Percentiles rank a stretch among this genome's conserved stretches.
phyloP scores from a whole-genome alignment of 2,329 filamentous ascomycete genomes.

The Trichoderma breve region DNA sequence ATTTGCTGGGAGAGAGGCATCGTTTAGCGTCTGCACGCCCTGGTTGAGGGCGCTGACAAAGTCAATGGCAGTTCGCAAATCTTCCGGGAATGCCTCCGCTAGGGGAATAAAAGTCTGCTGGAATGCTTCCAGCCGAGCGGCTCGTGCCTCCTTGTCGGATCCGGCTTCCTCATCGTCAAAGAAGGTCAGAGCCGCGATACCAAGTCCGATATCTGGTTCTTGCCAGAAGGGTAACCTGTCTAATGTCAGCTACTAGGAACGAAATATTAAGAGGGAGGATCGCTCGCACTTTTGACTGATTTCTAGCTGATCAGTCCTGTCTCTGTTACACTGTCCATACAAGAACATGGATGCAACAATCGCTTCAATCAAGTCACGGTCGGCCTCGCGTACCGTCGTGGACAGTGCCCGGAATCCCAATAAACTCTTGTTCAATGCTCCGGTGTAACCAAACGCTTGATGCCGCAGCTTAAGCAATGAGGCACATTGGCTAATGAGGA shows the following conservation, averaged over 20 bases:
- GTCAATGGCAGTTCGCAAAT: slow-evolving; percentile 55
- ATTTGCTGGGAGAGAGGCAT: slow-evolving; percentile 44
- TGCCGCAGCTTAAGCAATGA: slow-evolving; percentile 81
- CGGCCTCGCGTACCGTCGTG: slow-evolving; percentile 71
- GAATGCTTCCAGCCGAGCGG: slow-evolving; percentile 49
- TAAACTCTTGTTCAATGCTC: slow-evolving; percentile 85
- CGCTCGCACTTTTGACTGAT: slow-evolving; percentile 67
- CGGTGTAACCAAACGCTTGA: slow-evolving; percentile 85
- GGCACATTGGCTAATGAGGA: slow-evolving; percentile 83
- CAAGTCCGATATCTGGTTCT: slow-evolving; percentile 72
- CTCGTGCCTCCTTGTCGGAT: slow-evolving; percentile 50
- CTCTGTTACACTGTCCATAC: slow-evolving; percentile 72
- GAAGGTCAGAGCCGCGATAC: slow-evolving; percentile 77
- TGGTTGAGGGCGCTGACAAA: slow-evolving; percentile 59
- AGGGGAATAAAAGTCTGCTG: slow-evolving; percentile 54
- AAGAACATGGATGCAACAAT: slow-evolving; percentile 78
- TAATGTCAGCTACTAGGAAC: not conserved
- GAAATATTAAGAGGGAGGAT: not conserved
- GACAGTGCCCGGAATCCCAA: slow-evolving; percentile 83
- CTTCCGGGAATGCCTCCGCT: slow-evolving; percentile 57
- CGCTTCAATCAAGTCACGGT: slow-evolving; percentile 83
- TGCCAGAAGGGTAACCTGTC: slow-evolving; percentile 63
- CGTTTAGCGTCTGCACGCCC: slow-evolving; percentile 55
- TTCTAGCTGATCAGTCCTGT: slow-evolving; percentile 62
- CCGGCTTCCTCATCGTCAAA: slow-evolving; percentile 66